These are phyloP conservation scores for Aspergillus eucalypticola DNA, from an alignment of 2,329 filamentous ascomycete species.

Conservation along the genomic window DNA sequence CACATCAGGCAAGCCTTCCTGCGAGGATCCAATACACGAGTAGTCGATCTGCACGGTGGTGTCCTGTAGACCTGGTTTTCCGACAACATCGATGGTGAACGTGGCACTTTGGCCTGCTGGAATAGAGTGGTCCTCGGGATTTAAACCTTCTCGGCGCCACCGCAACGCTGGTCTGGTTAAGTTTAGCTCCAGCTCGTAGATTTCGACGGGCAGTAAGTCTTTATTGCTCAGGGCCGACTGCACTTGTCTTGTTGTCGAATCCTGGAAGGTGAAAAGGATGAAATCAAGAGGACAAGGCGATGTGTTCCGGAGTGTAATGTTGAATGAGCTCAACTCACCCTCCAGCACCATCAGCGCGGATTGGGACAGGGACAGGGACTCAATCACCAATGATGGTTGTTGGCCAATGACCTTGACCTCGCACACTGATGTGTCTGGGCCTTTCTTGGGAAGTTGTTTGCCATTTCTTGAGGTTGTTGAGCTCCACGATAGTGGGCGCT, in stretches of 20 bases:
- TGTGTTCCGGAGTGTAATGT: slow-evolving; percentile 75
- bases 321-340: slow-evolving; percentile 77
- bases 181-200: slow-evolving; percentile 84
- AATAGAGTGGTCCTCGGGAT: slow-evolving; percentile 61
- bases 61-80: slow-evolving; percentile 79
- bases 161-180: slow-evolving; percentile 68
- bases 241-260: slow-evolving; percentile 78
- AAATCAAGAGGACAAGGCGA: slow-evolving; percentile 78
- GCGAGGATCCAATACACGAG: slow-evolving; percentile 70
- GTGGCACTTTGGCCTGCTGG: slow-evolving; percentile 66
- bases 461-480: slow-evolving; percentile 43
- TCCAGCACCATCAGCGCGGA: slow-evolving; percentile 90
- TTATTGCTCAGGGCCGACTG: slow-evolving; percentile 74
- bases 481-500: slow-evolving; percentile 50
- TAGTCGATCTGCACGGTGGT: slow-evolving; percentile 85
- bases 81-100: slow-evolving; percentile 81
- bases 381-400: slow-evolving; percentile 75
- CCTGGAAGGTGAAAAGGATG: slow-evolving; percentile 82
- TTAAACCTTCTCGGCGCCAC: slow-evolving; percentile 53
- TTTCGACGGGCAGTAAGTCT: slow-evolving; percentile 73
- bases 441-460: slow-evolving; percentile 35
- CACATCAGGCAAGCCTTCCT: slow-evolving; percentile 66
- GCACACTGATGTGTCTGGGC: slow-evolving; percentile 38
- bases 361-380: slow-evolving; percentile 75
- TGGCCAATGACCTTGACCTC: slow-evolving; percentile 73